A percentile compares a stretch with the other conserved stretches of the same genome.
phyloP scores from a whole-genome alignment of 2,329 filamentous ascomycete species.

The Raffaelea arxii region DNA sequence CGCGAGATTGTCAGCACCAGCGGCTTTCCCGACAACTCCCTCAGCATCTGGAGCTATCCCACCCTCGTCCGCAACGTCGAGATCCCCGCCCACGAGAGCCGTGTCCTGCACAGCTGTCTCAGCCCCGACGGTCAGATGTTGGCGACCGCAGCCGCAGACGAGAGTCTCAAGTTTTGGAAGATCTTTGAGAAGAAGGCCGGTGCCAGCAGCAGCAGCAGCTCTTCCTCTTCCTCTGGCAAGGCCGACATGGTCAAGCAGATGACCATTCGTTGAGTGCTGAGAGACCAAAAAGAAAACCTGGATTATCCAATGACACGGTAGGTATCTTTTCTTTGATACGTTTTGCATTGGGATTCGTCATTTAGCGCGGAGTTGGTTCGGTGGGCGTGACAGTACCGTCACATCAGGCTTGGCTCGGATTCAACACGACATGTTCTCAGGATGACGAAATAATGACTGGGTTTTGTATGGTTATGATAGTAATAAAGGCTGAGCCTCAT shows the following conservation, averaged over 20 bases:
- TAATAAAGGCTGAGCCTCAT: too few species aligned
- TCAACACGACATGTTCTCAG: neutral
- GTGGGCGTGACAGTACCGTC: slow-evolving; percentile 9
- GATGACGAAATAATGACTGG: too few species aligned
- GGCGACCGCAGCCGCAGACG: slow-evolving; percentile 80
- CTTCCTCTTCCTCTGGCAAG: slow-evolving; percentile 62
- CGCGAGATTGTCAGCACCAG: slow-evolving; percentile 96
- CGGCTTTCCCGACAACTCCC: slow-evolving; percentile 97
- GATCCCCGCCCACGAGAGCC: slow-evolving; percentile 93
- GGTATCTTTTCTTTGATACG: slow-evolving; percentile 23
- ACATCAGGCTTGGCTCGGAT: too few species aligned
- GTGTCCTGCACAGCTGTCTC: slow-evolving; percentile 91
- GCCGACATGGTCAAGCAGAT: slow-evolving; percentile 88
- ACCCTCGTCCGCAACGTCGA: slow-evolving; percentile 95
- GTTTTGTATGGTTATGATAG: too few species aligned
- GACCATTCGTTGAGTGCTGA: slow-evolving; percentile 64
- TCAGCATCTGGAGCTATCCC: slow-evolving; percentile 99
- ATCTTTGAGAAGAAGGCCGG: slow-evolving; percentile 98
- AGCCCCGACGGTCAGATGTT: slow-evolving; percentile 98
- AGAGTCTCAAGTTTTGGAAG: slow-evolving; percentile 99
- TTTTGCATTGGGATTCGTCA: slow-evolving; percentile 19
- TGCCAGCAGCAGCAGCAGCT: slow-evolving; percentile 51
- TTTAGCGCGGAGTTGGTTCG: slow-evolving; percentile 42
- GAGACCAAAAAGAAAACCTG: slow-evolving; percentile 9
- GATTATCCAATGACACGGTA: slow-evolving; percentile 27